Percentiles rank a stretch among this genome's conserved stretches.
phyloP scores from a whole-genome alignment of 1,139 yeast genomes.

The Geotrichum macrosporum region DNA sequence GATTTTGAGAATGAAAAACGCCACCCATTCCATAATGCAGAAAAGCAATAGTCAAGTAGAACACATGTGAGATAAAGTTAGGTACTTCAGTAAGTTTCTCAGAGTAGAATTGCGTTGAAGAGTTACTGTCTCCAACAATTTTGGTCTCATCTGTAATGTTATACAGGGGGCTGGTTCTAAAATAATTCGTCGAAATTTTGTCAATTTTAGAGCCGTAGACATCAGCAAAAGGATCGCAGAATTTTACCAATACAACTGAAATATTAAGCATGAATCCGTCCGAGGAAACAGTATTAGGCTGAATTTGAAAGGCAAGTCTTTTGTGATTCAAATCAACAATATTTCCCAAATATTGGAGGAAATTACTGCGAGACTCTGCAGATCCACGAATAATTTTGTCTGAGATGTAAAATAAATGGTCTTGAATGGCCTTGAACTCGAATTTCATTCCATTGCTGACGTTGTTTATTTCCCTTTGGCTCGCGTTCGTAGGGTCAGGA shows the following conservation, averaged over 20 bases:
- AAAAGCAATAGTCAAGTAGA: conserved; percentile 71
- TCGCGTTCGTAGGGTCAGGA: conserved; percentile 9
- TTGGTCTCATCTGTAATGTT: conserved; percentile 79
- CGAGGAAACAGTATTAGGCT: conserved; percentile 59
- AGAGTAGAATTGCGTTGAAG: conserved; percentile 56
- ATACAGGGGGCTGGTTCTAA: conserved; percentile 46
- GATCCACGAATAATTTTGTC: conserved; percentile 79
- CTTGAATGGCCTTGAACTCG: conserved; percentile 23
- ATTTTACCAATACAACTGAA: conserved; percentile 58
- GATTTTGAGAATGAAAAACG: conserved; percentile 53
- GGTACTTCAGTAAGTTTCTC: conserved; percentile 38
- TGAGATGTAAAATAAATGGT: conserved; percentile 55
- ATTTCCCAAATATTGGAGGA: conserved; percentile 65
- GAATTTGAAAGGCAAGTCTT: conserved; percentile 82
- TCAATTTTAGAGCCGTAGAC: conserved; percentile 55
- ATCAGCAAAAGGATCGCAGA: conserved; percentile 82
- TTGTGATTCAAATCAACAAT: conserved; percentile 77
- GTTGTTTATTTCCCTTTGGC: conserved; percentile 5
- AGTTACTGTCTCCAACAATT: conserved; percentile 67
- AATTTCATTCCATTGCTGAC: conserved; percentile 6
- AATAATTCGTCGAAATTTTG: conserved; percentile 69
- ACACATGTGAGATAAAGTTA: conserved; percentile 86
- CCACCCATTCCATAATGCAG: conserved; percentile 91
- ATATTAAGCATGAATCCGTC: conserved; percentile 83
- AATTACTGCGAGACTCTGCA: conserved; percentile 53